Evolutionary conservation across 2,329 filamentous ascomycete genomes (phyloP), one percentile per base, ranked within the genome.

Genomic region (Fusarium penzigii): DNA sequence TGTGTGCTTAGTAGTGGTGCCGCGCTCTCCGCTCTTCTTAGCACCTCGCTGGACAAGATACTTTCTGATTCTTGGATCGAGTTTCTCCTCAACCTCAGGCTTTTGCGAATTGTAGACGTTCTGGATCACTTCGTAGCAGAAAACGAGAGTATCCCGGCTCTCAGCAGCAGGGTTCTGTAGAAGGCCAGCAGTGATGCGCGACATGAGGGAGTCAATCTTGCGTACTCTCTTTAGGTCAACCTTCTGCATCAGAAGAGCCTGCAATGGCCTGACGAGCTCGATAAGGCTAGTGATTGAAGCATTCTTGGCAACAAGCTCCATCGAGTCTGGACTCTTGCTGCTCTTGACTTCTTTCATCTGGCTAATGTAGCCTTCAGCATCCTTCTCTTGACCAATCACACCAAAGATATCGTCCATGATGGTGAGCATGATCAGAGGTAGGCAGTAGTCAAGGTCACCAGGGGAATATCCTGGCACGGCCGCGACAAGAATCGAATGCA

Each of bases 371-470:
- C 92, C 94, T 63, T 97, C 92, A 0, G 93, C 93, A 64, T 99
- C 94, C 72, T 99, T 99, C 68, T 99, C 93, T 73, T 96, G 89
- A 2, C 94, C 94, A 34, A 89, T 88, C 6, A 86, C 84, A 29
- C 95, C 95, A 67, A 99, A 99, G 12, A 95, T 94, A 68, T 99
- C 95, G 65, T 99, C 94, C 90, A 99, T 94, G 58, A 97, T 87
- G 41, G 99, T 84, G 2, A 84, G 81, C 42, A 95, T 86, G 41
- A 97, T 85, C 11, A 88, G 81, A 3, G 82, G 76, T 9, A 97
- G 77, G 65, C 92, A 96, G 67, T 97, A 92, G 66, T 99, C 91
- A 29, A 99, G 76, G 62, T 93, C 91, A 20, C 95, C 94, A 16
- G 91, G 86, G 39, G 84, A 78, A 64, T 91, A 89, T 2, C 84